Evolutionary conservation across 2,329 filamentous ascomycete species (phyloP), one percentile per base, ranked within the genome.

Genomic region (Arthroderma uncinatum): DNA sequence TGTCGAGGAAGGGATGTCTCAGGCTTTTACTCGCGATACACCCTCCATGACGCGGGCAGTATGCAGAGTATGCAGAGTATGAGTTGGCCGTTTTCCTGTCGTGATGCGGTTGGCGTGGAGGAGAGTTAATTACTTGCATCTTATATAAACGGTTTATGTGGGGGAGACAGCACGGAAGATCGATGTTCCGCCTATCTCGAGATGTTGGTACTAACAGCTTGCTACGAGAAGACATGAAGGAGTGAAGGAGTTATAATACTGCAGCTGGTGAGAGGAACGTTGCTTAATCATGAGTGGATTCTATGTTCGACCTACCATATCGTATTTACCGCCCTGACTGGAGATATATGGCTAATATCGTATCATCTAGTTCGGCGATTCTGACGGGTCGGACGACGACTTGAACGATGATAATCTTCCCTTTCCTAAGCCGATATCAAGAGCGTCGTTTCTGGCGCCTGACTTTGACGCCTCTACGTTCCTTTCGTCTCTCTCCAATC

Each of bases 341-440:
- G 12, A 30, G 9, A 42, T 10, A 19, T 8, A 33, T 53, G 36
- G 30, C 48, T 57, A 53, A 57, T 44, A 7, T 34, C 12, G 42
- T 53, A 57, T 8, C 12, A 21, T 60, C 54, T 61, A 76, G 73
- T 74, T 75, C 61, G 69, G 68, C 61, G 70, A 73, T 64, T 73
- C 73, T 53, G 74, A 76, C 56, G 75, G 72, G 60, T 77, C 76
- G 40, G 67, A 67, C 52, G 73, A 73, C 53, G 73, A 74, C 59
- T 64, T 53, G 25, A 58, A 59, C 25, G 82, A 86, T 64, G 78
- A 82, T 64, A 71, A 84, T 19, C 83, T 97, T 4, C 93, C 93
- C 10, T 97, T 95, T 74, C 93, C 93, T 1, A 80, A 84, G 39
- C 89, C 91, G 2, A 82, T 98, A 14, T 82, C 88, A 1, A 87